Conservation (phyloP, 1,139 yeast genomes). For the Candida sp. region DNA sequence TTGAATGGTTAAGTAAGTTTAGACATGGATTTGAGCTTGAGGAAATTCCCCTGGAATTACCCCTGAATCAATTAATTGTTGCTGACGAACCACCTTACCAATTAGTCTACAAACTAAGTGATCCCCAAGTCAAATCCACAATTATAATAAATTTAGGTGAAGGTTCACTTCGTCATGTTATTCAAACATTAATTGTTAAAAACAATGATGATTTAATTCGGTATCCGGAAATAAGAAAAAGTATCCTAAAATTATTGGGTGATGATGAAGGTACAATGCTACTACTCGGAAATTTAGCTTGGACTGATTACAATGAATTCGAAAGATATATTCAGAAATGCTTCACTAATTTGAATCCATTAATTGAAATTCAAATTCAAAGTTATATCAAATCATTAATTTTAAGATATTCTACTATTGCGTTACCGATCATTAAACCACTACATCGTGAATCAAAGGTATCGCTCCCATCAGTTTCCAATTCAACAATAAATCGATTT, state of each 20-base stretch:
- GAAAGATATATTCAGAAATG: not conserved
- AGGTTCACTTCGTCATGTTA: not conserved
- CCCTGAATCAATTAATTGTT: not conserved
- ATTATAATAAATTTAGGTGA: not conserved
- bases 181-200: not conserved
- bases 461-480: not conserved
- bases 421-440: constrained; percentile 1
- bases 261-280: not conserved
- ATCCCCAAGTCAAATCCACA: not conserved
- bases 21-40: not conserved
- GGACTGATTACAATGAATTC: not conserved
- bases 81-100: not conserved
- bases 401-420: not conserved
- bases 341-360: not conserved
- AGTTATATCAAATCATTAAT: constrained; percentile 2
- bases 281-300: not conserved
- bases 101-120: not conserved
- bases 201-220: not conserved
- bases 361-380: not conserved
- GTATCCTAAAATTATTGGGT: not conserved
- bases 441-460: not conserved
- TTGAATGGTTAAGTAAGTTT: constrained; percentile 1
- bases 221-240: not conserved
- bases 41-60: not conserved
- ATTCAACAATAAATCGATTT: constrained; percentile 1